These are phyloP conservation scores for Yarrowia osloensis DNA, from an alignment of 805 yeast genomes.

Conservation along the genomic window DNA sequence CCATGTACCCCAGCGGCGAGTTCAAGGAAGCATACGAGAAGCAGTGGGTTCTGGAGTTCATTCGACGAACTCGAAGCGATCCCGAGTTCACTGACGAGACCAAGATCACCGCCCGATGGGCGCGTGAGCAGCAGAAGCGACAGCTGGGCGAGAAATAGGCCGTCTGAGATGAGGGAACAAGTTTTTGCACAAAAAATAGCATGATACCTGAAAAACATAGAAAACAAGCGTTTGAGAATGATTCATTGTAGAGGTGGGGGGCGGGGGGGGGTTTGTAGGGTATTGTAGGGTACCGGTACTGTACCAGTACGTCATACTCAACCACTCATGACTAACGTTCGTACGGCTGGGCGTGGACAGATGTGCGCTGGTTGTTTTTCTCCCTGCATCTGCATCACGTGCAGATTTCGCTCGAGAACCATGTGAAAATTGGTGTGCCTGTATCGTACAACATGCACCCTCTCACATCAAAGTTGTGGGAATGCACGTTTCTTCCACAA, in stretches of 20 bases:
- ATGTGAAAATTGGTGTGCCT: too few relatives aligned
- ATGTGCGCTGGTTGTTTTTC: too few relatives aligned
- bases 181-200: constrained; percentile 21
- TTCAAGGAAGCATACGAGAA: constrained; percentile 65
- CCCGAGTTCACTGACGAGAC: constrained; percentile 64
- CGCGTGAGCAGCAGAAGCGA: constrained; percentile 77
- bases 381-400: not conserved
- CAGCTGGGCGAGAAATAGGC: constrained; percentile 35
- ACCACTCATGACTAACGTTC: too few relatives aligned
- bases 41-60: constrained; percentile 78
- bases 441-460: too few relatives aligned
- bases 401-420: not conserved
- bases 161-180: not conserved
- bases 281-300: too few relatives aligned
- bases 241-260: too few relatives aligned
- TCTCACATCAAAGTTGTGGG: too few relatives aligned
- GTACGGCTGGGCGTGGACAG: too few relatives aligned
- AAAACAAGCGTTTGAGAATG: not conserved
- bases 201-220: constrained; percentile 29
- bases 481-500: too few relatives aligned
- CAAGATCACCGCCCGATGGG: constrained; percentile 95
- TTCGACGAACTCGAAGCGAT: constrained; percentile 70
- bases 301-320: too few relatives aligned
- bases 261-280: too few relatives aligned
- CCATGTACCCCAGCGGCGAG: constrained; percentile 79